These are phyloP conservation scores for Tuber microsphaerosporum DNA, from an alignment of 495 filamentous ascomycete genomes.

Conservation along the genomic window DNA sequence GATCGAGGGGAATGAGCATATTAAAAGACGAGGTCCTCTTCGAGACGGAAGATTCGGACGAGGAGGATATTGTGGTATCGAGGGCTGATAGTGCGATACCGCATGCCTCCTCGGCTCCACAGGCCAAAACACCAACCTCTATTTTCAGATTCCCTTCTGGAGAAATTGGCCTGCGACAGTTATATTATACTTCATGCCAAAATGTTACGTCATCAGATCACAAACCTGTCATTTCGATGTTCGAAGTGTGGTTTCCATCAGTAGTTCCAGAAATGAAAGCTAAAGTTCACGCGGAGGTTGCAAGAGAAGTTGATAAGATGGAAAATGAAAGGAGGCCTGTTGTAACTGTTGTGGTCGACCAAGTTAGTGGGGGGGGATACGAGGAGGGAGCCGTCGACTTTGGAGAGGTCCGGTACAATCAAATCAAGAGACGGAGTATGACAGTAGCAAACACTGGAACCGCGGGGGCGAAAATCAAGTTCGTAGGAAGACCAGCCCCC, in stretches of 20 bases:
- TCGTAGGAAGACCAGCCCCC: slow-evolving; percentile 60
- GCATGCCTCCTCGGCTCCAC: slow-evolving; percentile 15
- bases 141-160: slow-evolving; percentile 29
- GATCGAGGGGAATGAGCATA: slow-evolving; percentile 73
- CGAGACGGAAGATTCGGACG: slow-evolving; percentile 47
- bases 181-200: slow-evolving; percentile 75
- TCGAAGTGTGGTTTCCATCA: slow-evolving; percentile 73
- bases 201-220: slow-evolving; percentile 88
- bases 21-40: slow-evolving; percentile 81
- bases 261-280: slow-evolving; percentile 76
- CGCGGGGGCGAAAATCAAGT: slow-evolving; percentile 64
- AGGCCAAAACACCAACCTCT: slow-evolving; percentile 27
- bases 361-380: slow-evolving; percentile 40
- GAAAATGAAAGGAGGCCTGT: slow-evolving; percentile 87
- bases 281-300: slow-evolving; percentile 77
- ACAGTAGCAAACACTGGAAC: slow-evolving; percentile 89
- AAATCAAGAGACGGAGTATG: slow-evolving; percentile 55
- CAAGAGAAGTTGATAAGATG: slow-evolving; percentile 74
- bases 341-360: slow-evolving; percentile 77
- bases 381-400: slow-evolving; percentile 63
- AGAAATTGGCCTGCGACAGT: slow-evolving; percentile 31
- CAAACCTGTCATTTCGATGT: slow-evolving; percentile 77
- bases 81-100: slow-evolving; percentile 29
- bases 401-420: slow-evolving; percentile 62
- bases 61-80: slow-evolving; percentile 40